A percentile compares a stretch with the other conserved stretches of the same genome.
These are phyloP conservation scores for Arabis hirsuta DNA, from an alignment of 345 rosid species.

Conservation along the genomic window DNA sequence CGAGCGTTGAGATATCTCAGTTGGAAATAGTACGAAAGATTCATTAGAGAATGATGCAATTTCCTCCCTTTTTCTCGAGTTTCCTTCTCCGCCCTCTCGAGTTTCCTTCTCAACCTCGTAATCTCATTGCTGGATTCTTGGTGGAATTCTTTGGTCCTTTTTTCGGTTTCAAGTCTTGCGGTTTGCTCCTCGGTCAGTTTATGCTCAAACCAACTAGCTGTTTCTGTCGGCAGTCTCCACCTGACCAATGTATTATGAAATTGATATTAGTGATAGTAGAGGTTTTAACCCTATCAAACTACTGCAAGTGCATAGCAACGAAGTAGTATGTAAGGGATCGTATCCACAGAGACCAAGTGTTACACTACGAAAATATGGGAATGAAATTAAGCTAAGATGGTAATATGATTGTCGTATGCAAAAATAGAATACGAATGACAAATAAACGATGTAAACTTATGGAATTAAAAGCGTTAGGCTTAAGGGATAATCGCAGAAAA, in stretches of 20 bases:
- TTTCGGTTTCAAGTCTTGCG: slow-evolving; percentile 62
- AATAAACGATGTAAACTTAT: too few species aligned
- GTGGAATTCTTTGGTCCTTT: slow-evolving; percentile 53
- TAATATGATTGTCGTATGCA: too few species aligned
- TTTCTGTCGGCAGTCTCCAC: slow-evolving; percentile 65
- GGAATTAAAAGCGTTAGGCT: too few species aligned
- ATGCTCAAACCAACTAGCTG: slow-evolving; percentile 57
- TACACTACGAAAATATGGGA: too few species aligned
- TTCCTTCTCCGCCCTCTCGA: slow-evolving; percentile 60
- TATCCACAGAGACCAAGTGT: too few species aligned
- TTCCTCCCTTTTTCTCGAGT: slow-evolving; percentile 51
- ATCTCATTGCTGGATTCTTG: slow-evolving; percentile 62
- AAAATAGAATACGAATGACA: too few species aligned
- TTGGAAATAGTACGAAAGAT: not conserved
- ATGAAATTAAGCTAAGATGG: too few species aligned
- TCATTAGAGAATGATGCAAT: slow-evolving; percentile 56
- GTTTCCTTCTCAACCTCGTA: slow-evolving; percentile 56
- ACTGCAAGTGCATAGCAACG: too few species aligned
- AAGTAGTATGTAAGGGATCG: too few species aligned
- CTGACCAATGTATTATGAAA: slow-evolving; percentile 32
- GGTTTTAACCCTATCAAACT: too few species aligned
- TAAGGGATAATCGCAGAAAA: too few species aligned
- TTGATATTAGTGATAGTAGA: too few species aligned
- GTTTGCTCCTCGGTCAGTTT: slow-evolving; percentile 72
- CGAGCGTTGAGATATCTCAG: not conserved